A percentile compares a stretch with the other conserved stretches of the same genome.
Evolutionary conservation across 805 yeast species (phyloP).

Genomic region (Starmerella bombicola): DNA sequence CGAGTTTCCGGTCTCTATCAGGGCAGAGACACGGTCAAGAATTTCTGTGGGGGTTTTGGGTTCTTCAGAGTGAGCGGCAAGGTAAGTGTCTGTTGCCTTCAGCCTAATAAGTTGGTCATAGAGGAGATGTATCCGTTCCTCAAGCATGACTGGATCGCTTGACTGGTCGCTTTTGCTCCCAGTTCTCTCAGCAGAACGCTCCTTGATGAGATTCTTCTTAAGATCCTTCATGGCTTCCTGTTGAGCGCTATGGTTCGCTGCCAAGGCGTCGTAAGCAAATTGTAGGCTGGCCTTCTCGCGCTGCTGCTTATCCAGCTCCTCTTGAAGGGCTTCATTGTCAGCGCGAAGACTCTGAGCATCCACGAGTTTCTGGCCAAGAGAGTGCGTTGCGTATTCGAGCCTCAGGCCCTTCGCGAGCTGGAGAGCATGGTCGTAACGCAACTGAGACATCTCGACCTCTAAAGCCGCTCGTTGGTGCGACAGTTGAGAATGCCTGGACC

Average conservation of each 20-base stretch:
- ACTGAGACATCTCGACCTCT: constrained; percentile 13
- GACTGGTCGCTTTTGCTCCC: no score
- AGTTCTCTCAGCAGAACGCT: neutral
- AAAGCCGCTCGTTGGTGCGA: constrained; percentile 16
- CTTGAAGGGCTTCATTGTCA: constrained; percentile 6
- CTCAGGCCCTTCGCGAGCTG: constrained; percentile 15
- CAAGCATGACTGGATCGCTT: no score
- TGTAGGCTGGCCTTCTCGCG: constrained; percentile 1
- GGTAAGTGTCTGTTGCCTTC: constrained; percentile 3
- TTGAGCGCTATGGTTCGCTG: constrained; percentile 1
- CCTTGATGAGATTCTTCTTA: neutral
- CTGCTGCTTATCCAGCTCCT: constrained; percentile 5
- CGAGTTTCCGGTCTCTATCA: constrained; percentile 7
- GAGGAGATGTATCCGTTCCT: constrained; percentile 3
- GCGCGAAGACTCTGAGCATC: constrained; percentile 6
- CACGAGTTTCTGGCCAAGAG: constrained; percentile 16
- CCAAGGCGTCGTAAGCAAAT: constrained; percentile 3
- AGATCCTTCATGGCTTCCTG: neutral
- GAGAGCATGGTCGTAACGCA: constrained; percentile 18
- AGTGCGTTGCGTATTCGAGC: constrained; percentile 17
- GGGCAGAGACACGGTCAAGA: constrained; percentile 4
- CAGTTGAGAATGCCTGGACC: constrained; percentile 14
- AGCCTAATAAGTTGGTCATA: constrained; percentile 6
- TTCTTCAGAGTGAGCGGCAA: neutral
- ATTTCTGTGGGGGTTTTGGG: constrained; percentile 5